Conservation (phyloP, 2,329 filamentous ascomycete species). For the Cladosporium sp. region DNA sequence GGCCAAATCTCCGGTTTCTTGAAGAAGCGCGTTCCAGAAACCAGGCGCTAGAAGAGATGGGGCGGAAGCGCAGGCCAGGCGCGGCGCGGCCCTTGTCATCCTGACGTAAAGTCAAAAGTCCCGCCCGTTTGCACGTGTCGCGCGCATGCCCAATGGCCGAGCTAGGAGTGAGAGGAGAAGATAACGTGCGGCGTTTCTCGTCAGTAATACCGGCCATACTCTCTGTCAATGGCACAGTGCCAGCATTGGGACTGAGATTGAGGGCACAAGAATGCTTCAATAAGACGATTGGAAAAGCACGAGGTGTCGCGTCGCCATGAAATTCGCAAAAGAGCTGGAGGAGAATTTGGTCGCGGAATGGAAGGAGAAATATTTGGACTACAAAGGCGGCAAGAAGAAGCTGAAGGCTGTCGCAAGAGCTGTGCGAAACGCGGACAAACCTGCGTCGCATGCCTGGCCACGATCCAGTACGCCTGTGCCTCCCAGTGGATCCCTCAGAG, state of each 20-base stretch:
- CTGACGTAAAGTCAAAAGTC: neutral
- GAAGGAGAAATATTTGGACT: conserved; percentile 23
- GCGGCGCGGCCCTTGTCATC: neutral
- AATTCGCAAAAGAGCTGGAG: conserved; percentile 26
- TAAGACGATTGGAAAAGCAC: neutral
- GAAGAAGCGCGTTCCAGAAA: neutral
- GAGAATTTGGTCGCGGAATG: conserved; percentile 20
- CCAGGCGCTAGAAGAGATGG: neutral
- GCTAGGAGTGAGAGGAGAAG: neutral
- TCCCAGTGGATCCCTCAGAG: neutral
- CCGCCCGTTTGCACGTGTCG: neutral
- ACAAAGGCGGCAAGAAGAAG: conserved; percentile 76
- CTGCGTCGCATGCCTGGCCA: conserved; percentile 28
- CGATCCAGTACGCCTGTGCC: neutral
- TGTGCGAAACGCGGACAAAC: conserved; percentile 48
- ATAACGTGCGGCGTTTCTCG: neutral
- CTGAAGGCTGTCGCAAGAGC: conserved; percentile 77
- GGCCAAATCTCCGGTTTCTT: neutral
- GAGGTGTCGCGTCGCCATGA: conserved; percentile 17
- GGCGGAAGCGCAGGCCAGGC: neutral
- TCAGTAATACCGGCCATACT: neutral
- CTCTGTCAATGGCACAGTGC: neutral
- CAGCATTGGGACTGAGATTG: neutral
- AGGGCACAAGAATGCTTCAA: neutral
- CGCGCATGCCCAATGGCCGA: neutral